Percentiles rank a stretch among this genome's conserved stretches.
phyloP scores from a whole-genome alignment of 164 flowering plant genomes.

The Macadamia integrifolia region DNA sequence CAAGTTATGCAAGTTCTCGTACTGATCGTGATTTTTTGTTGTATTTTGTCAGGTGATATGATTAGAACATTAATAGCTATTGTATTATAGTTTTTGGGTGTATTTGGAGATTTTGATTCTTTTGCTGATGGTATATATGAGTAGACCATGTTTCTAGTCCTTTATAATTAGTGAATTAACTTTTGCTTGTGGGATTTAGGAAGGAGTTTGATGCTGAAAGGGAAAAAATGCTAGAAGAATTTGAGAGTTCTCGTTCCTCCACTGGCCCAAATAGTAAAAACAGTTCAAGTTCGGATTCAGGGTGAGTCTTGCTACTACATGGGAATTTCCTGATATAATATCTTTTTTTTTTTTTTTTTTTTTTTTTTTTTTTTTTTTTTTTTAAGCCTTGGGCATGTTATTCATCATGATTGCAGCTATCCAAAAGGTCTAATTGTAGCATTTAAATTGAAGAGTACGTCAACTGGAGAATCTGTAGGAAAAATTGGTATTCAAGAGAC shows the following conservation, averaged over 20 bases:
- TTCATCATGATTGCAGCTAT: constrained; percentile 43
- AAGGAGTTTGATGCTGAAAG: constrained; percentile 73
- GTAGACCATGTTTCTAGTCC: too few relatives aligned
- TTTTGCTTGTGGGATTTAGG: constrained; percentile 31
- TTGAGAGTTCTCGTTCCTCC: constrained; percentile 31
- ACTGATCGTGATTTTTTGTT: too few relatives aligned
- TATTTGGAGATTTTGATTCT: too few relatives aligned
- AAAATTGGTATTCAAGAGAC: constrained; percentile 23
- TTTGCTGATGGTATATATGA: too few relatives aligned
- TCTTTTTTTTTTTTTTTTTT: neutral
- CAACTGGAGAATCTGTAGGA: constrained; percentile 9
- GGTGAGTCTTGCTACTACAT: constrained; percentile 29
- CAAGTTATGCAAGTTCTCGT: too few relatives aligned
- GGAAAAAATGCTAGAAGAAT: constrained; percentile 36
- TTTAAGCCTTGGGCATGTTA: neutral
- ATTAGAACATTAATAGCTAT: too few relatives aligned
- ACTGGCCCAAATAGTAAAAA: constrained; percentile 27
- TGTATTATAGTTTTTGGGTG: too few relatives aligned
- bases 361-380: neutral
- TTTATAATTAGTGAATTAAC: too few relatives aligned
- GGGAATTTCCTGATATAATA: neutral
- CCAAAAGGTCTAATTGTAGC: constrained; percentile 88
- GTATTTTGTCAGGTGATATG: too few relatives aligned
- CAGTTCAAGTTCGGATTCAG: constrained; percentile 29
- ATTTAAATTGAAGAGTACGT: constrained; percentile 52